These are phyloP conservation scores for Chrysoporthe cubensis DNA, from an alignment of 2,329 filamentous ascomycete genomes.

Conservation along the genomic window DNA sequence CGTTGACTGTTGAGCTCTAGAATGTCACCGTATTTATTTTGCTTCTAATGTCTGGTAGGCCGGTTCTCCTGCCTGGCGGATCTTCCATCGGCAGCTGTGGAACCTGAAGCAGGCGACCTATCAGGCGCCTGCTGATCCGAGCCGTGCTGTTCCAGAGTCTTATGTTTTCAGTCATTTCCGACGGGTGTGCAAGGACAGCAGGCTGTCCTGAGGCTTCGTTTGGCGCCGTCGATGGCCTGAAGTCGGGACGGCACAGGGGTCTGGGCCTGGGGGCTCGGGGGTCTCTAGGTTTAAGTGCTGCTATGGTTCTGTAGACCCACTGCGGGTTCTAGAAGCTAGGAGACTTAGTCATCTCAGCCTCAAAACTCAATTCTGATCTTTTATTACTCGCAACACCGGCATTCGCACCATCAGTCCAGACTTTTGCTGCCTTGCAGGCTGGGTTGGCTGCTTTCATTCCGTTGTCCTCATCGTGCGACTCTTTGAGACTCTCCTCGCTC, in stretches of 20 bases:
- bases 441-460: background rate
- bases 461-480: background rate
- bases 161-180: too few species aligned
- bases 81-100: too few species aligned
- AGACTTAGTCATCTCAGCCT: constrained; percentile 12
- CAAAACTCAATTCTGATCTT: background rate
- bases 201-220: background rate
- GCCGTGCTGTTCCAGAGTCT: too few species aligned
- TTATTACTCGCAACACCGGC: background rate
- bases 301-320: background rate
- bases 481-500: background rate
- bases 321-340: background rate
- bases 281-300: too few species aligned
- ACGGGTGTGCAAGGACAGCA: too few species aligned
- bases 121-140: too few species aligned
- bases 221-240: background rate
- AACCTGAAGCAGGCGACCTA: too few species aligned
- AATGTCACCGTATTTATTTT: too few species aligned
- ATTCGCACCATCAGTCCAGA: background rate
- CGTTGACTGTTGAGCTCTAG: too few species aligned
- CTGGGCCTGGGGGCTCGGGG: background rate
- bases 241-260: background rate
- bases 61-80: too few species aligned
- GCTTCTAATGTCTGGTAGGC: too few species aligned
- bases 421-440: background rate